These are phyloP conservation scores for Herpetospermum pedunculosum DNA, from an alignment of 306 rosid species.

Conservation along the genomic window DNA sequence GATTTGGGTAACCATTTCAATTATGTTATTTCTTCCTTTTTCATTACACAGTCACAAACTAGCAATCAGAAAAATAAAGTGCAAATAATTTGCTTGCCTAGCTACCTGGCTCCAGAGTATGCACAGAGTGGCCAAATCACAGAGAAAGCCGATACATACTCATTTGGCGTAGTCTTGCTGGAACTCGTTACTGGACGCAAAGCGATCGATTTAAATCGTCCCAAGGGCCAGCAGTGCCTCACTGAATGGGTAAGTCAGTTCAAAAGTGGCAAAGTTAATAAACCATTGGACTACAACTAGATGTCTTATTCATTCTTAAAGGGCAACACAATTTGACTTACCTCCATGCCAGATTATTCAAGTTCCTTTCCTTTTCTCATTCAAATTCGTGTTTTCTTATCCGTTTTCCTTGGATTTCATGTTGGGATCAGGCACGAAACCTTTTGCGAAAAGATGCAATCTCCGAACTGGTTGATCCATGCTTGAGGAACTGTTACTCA, in stretches of 20 bases:
- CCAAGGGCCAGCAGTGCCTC: slow-evolving; percentile 91
- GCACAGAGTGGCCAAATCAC: slow-evolving; percentile 96
- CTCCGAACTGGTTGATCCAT: slow-evolving; percentile 59
- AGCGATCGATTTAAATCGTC: slow-evolving; percentile 69
- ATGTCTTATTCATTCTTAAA: neutral
- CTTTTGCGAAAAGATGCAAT: slow-evolving; percentile 48
- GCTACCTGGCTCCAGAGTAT: slow-evolving; percentile 96
- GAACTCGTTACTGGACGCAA: slow-evolving; percentile 91
- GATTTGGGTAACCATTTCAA: slow-evolving; percentile 54
- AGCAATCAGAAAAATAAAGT: neutral
- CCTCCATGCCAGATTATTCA: neutral
- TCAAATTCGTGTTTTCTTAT: neutral
- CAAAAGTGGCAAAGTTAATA: neutral
- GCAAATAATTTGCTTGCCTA: slow-evolving; percentile 12
- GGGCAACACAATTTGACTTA: neutral
- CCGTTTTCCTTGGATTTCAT: neutral
- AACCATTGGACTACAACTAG: neutral
- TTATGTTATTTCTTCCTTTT: neutral
- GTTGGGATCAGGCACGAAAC: slow-evolving; percentile 57
- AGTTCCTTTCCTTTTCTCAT: neutral
- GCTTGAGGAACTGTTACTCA: slow-evolving; percentile 33
- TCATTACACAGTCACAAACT: neutral
- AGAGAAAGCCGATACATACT: slow-evolving; percentile 93
- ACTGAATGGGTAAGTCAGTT: slow-evolving; percentile 70
- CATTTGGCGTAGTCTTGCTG: slow-evolving; percentile 76